Conservation (phyloP, 352 stramenopile genomes). For the Pythium periplocum region DNA sequence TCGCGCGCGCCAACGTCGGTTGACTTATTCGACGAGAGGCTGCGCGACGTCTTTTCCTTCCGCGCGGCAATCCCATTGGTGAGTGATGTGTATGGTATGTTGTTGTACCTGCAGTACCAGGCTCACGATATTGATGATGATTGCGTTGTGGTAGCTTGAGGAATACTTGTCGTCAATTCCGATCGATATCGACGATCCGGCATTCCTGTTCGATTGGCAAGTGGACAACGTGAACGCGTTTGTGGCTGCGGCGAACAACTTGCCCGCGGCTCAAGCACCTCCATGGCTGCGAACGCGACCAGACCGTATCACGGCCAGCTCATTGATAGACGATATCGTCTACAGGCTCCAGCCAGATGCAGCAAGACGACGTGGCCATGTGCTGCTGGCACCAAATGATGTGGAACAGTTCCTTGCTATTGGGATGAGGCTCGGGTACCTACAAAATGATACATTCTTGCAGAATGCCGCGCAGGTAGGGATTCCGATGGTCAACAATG, state of each 20-base stretch:
- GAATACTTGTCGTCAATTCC: conserved; percentile 6
- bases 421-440: conserved; percentile 1
- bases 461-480: conserved; percentile 19
- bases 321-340: conserved; percentile 15
- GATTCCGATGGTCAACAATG: conserved; percentile 24
- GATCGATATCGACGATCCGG: conserved; percentile 1
- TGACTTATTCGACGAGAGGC: conserved; percentile 12
- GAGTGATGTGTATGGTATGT: conserved; percentile 4
- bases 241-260: conserved; percentile 10
- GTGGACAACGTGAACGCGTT: conserved; percentile 9
- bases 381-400: conserved; percentile 19
- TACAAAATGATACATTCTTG: conserved; percentile 21
- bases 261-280: conserved; percentile 10
- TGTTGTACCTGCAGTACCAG: conserved; percentile 4
- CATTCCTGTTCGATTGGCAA: conserved; percentile 8
- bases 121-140: conserved; percentile 3
- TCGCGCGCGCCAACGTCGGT: conserved; percentile 11
- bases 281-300: conserved; percentile 10
- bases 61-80: conserved; percentile 7
- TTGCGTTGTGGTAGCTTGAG: conserved; percentile 5
- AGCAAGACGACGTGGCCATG: conserved; percentile 7
- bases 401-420: conserved; percentile 13
- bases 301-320: conserved; percentile 8
- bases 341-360: conserved; percentile 7
- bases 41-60: conserved; percentile 7